phyloP scores from a whole-genome alignment of 75 land plant species.

The Sequoia sempervirens region DNA sequence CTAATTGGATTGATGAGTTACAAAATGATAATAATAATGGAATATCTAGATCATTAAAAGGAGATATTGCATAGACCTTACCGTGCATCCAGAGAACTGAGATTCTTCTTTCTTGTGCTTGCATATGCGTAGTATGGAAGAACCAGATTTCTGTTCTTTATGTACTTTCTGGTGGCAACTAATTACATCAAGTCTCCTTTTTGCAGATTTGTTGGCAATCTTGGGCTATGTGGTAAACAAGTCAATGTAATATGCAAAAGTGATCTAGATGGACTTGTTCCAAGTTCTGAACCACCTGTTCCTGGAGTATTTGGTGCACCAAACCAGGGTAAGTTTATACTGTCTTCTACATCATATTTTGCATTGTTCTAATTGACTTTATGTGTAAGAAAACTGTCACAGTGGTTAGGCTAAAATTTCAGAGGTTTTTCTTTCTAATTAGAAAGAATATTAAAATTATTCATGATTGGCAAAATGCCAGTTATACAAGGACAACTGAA shows the following conservation, averaged over 20 bases:
- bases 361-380: background rate
- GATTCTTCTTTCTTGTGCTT: background rate
- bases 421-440: background rate
- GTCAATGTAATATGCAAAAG: conserved; percentile 47
- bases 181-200: too few species aligned
- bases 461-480: background rate
- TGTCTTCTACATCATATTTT: background rate
- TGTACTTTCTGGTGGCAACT: too few species aligned
- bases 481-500: background rate
- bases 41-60: too few species aligned
- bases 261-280: conserved; percentile 26
- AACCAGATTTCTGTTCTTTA: background rate
- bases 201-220: conserved; percentile 78
- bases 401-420: background rate
- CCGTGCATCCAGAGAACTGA: background rate
- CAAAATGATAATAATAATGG: too few species aligned
- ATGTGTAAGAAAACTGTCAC: background rate
- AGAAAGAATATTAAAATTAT: background rate
- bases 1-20: too few species aligned
- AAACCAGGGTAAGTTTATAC: background rate
- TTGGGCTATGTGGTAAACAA: conserved; percentile 77
- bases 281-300: conserved; percentile 19
- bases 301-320: conserved; percentile 17
- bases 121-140: background rate
- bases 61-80: background rate